A percentile compares a stretch with the other conserved stretches of the same genome.
phyloP scores from a whole-genome alignment of 2,329 filamentous ascomycete species.

The Venturia carpophila region DNA sequence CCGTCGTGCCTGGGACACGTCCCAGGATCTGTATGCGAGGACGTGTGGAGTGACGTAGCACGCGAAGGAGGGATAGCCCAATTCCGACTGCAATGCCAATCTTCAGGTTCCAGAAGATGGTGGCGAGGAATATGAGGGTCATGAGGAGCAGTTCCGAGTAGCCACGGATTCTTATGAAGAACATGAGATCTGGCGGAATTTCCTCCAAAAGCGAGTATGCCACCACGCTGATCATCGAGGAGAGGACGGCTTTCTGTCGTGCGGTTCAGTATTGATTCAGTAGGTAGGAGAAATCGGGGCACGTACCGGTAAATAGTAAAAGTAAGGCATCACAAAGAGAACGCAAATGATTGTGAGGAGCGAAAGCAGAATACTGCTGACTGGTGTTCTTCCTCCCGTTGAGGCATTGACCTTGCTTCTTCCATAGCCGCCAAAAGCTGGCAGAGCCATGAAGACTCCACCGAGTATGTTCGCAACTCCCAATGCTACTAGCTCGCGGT shows the following conservation, averaged over 20 bases:
- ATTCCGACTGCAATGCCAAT: constrained; percentile 92
- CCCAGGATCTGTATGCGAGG: constrained; percentile 95
- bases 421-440: constrained; percentile 92
- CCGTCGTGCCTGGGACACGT: constrained; percentile 67
- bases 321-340: constrained; percentile 76
- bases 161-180: constrained; percentile 79
- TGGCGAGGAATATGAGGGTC: constrained; percentile 81
- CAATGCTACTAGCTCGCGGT: constrained; percentile 85
- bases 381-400: constrained; percentile 84
- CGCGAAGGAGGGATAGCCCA: constrained; percentile 77
- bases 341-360: constrained; percentile 75
- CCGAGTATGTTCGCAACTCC: constrained; percentile 87
- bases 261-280: constrained; percentile 14
- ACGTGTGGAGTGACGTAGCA: constrained; percentile 83
- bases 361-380: constrained; percentile 84
- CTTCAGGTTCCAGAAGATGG: constrained; percentile 90
- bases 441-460: constrained; percentile 84
- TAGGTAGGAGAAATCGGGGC: neutral
- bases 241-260: constrained; percentile 78
- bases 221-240: constrained; percentile 89
- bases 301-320: constrained; percentile 90
- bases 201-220: constrained; percentile 94
- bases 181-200: constrained; percentile 81
- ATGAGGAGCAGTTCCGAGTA: constrained; percentile 83
- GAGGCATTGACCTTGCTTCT: constrained; percentile 91